Evolutionary conservation across 805 yeast species (phyloP).

Genomic region (Kuraishia hungarica): DNA sequence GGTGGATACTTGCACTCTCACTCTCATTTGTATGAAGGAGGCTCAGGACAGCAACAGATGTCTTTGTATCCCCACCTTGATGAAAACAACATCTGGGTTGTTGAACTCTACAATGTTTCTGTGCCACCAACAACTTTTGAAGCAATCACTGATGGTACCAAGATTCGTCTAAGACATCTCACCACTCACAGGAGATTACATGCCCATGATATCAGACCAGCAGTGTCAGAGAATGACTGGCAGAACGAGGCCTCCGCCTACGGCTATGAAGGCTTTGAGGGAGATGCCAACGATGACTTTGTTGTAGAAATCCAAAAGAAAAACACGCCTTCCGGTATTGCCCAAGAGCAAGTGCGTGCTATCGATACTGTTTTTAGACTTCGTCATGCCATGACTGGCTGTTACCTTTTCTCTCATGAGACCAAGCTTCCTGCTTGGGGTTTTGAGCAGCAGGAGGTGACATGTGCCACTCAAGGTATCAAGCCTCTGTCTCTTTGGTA

Average conservation of each 20-base stretch:
- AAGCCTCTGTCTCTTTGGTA: constrained; percentile 60
- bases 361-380: constrained; percentile 64
- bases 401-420: constrained; percentile 69
- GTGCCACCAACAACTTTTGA: constrained; percentile 49
- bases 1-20: constrained; percentile 88
- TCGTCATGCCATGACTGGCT: constrained; percentile 73
- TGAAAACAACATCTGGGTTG: constrained; percentile 60
- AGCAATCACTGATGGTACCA: constrained; percentile 59
- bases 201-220: constrained; percentile 77
- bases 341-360: constrained; percentile 52
- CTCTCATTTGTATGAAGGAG: constrained; percentile 58
- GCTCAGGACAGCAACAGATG: constrained; percentile 79
- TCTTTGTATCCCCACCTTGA: constrained; percentile 77
- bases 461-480: constrained; percentile 67
- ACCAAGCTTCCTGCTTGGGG: constrained; percentile 79
- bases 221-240: constrained; percentile 73
- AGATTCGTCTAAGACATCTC: constrained; percentile 58
- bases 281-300: constrained; percentile 83
- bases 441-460: constrained; percentile 77
- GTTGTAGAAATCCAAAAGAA: constrained; percentile 61
- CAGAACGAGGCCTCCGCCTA: constrained; percentile 75
- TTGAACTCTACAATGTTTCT: constrained; percentile 59
- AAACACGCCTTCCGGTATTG: constrained; percentile 38
- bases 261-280: constrained; percentile 68
- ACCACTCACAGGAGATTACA: constrained; percentile 61